phyloP scores from a whole-genome alignment of 2,329 filamentous ascomycete genomes.

The Graphilbum sp. region DNA sequence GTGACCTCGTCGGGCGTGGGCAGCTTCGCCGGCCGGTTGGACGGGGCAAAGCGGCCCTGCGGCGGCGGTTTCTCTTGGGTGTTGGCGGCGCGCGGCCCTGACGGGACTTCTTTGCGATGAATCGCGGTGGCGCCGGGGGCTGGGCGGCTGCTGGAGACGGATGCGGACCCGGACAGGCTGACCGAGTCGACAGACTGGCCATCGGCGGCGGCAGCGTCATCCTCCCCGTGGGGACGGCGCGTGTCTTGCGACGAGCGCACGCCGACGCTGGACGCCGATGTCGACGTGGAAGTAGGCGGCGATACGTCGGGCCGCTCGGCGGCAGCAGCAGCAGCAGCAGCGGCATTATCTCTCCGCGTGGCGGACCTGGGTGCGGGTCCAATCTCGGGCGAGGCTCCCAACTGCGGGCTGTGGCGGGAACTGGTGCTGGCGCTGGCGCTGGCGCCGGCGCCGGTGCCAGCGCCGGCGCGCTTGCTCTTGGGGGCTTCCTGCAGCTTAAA shows the following conservation, averaged over 20 bases:
- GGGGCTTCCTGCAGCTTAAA: constrained; percentile 75
- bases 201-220: constrained; percentile 30
- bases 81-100: constrained; percentile 27
- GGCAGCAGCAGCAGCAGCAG: constrained; percentile 17
- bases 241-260: constrained; percentile 43
- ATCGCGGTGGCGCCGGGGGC: constrained; percentile 19
- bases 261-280: constrained; percentile 18
- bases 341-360: constrained; percentile 11
- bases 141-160: no score
- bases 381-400: constrained; percentile 22
- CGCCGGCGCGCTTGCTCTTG: constrained; percentile 37
- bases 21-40: not conserved
- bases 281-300: constrained; percentile 10
- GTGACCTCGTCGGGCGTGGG: not conserved
- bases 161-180: not conserved
- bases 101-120: constrained; percentile 47
- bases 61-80: not conserved
- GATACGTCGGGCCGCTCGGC: constrained; percentile 10
- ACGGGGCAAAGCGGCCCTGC: not conserved
- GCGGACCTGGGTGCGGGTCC: constrained; percentile 6
- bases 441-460: no score
- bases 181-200: constrained; percentile 26
- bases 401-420: no score
- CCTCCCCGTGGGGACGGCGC: constrained; percentile 30
- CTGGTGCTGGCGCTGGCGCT: no score